Evolutionary conservation across 139 green algal genomes (phyloP).

Genomic region (Pseudopediastrum boryanum): DNA sequence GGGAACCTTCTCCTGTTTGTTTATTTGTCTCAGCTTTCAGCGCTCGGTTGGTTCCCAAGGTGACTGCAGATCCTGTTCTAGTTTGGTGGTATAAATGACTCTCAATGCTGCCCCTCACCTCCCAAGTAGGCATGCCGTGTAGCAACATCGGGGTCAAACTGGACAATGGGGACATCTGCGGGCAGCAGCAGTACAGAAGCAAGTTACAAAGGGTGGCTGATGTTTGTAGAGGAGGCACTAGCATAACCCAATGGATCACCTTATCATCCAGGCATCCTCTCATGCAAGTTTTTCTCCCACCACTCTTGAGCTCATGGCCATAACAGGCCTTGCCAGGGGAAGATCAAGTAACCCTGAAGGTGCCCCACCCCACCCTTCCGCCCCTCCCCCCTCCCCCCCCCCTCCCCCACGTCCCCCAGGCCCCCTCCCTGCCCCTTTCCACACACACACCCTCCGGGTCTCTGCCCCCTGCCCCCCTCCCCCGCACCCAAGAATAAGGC

Average conservation of each 20-base stretch:
- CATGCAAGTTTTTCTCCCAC: not conserved
- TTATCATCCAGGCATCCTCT: too few relatives aligned
- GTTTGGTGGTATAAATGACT: not conserved
- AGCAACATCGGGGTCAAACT: conserved; percentile 16
- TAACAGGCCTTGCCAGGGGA: not conserved
- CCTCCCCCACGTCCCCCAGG: too few relatives aligned
- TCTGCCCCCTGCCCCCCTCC: too few relatives aligned
- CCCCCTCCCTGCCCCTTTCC: too few relatives aligned
- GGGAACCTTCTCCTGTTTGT: not conserved
- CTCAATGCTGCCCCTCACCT: not conserved
- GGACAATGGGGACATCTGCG: not conserved
- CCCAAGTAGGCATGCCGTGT: conserved; percentile 23
- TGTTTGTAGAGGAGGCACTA: not conserved
- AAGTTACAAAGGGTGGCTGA: not conserved
- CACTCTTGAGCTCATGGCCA: not conserved
- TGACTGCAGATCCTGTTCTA: not conserved
- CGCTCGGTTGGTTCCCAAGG: not conserved
- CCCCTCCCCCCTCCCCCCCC: not conserved
- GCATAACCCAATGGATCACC: not conserved
- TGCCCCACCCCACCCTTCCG: not conserved
- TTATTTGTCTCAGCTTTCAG: not conserved
- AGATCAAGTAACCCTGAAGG: not conserved
- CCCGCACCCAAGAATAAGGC: too few relatives aligned
- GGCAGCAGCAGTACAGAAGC: not conserved
- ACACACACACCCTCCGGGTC: too few relatives aligned